A percentile compares a stretch with the other conserved stretches of the same genome.
Evolutionary conservation across 1,139 yeast species (phyloP).

Genomic region (Yamadazyma atlantica): DNA sequence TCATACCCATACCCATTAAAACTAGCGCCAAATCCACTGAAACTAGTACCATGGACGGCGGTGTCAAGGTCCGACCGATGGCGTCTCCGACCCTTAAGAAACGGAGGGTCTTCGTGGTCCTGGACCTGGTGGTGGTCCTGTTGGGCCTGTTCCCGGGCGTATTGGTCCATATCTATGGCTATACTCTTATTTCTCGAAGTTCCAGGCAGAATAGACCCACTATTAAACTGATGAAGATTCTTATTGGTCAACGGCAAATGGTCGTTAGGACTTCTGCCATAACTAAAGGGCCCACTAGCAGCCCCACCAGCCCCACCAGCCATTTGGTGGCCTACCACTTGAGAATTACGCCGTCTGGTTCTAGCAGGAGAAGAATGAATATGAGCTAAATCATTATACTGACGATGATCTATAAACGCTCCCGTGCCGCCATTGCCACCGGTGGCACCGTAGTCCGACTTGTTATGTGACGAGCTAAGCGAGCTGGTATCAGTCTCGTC

Average conservation of each 20-base stretch:
- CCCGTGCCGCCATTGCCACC: slow-evolving; percentile 15
- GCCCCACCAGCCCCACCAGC: too few species aligned
- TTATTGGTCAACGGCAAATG: slow-evolving; percentile 38
- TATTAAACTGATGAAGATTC: slow-evolving; percentile 28
- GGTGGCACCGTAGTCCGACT: too few species aligned
- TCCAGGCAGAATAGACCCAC: slow-evolving; percentile 14
- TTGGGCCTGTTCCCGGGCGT: slow-evolving; percentile 35
- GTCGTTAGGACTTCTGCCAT: slow-evolving; percentile 4
- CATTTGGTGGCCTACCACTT: slow-evolving; percentile 5
- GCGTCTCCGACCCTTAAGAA: too few species aligned
- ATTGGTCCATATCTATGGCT: slow-evolving; percentile 34
- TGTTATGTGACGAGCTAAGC: slow-evolving; percentile 7
- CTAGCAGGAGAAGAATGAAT: slow-evolving; percentile 35
- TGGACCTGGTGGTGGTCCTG: slow-evolving; percentile 21
- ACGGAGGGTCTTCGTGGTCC: too few species aligned
- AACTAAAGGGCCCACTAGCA: too few species aligned
- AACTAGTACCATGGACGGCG: too few species aligned
- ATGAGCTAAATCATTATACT: slow-evolving; percentile 28
- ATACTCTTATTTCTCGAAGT: slow-evolving; percentile 10
- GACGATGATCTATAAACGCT: slow-evolving; percentile 36
- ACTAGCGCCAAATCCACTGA: too few species aligned
- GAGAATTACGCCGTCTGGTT: slow-evolving; percentile 26
- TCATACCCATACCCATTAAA: slow-evolving; percentile 11
- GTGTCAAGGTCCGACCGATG: slow-evolving; percentile 13
- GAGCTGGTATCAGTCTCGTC: slow-evolving; percentile 1